phyloP scores from a whole-genome alignment of 176 grass and related monocot species.

The Carex pumila region DNA sequence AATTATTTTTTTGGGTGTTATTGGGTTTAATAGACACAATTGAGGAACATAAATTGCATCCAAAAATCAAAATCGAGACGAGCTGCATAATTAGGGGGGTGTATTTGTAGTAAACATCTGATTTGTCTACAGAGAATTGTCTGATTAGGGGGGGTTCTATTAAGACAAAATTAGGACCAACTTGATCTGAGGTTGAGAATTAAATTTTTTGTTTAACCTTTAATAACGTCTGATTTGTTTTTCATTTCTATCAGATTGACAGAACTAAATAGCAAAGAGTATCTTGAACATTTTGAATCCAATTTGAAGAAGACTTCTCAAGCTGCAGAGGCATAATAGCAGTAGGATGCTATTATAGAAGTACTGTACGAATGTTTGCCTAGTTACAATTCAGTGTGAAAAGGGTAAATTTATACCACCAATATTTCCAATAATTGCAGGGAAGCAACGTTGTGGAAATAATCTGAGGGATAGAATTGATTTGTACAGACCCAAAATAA shows the following conservation, averaged over 20 bases:
- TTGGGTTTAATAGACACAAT: background rate
- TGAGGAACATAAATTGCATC: background rate
- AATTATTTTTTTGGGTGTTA: background rate
- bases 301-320: conserved; percentile 5
- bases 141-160: too few relatives aligned
- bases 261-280: conserved; percentile 21
- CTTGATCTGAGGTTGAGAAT: background rate
- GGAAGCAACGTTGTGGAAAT: conserved; percentile 5
- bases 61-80: background rate
- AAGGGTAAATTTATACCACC: background rate
- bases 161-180: background rate
- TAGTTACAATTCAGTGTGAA: background rate
- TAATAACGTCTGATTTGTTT: background rate
- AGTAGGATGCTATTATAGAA: background rate
- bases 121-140: too few relatives aligned
- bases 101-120: background rate
- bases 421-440: background rate
- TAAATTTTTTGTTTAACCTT: background rate
- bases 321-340: conserved; percentile 5
- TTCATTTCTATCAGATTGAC: conserved; percentile 13
- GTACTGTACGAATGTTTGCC: background rate
- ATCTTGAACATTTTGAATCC: conserved; percentile 19
- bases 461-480: background rate
- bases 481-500: background rate
- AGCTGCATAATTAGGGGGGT: background rate